Percentiles rank a stretch among this genome's conserved stretches.
phyloP scores from a whole-genome alignment of 352 stramenopile species.

The Phytopythium cucurbitacearum region DNA sequence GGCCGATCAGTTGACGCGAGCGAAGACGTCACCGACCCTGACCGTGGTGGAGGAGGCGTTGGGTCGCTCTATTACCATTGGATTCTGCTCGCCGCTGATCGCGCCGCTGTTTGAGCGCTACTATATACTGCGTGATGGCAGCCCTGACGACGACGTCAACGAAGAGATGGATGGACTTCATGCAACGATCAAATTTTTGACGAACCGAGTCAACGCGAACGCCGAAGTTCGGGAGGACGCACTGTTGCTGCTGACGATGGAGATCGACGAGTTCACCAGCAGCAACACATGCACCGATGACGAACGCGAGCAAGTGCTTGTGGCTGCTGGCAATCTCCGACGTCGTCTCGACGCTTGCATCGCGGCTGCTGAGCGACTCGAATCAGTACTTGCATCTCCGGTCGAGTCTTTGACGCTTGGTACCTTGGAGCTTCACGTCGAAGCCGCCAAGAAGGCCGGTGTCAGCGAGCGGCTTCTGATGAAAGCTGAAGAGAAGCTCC shows the following conservation, averaged over 20 bases:
- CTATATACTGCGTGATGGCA: conserved; percentile 21
- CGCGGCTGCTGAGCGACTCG: conserved; percentile 35
- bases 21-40: conserved; percentile 20
- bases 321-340: conserved; percentile 37
- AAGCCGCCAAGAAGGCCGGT: conserved; percentile 49
- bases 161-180: conserved; percentile 34
- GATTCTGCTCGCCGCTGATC: conserved; percentile 49
- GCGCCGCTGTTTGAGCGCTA: conserved; percentile 40
- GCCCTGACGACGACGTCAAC: conserved; percentile 7
- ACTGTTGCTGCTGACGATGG: conserved; percentile 37
- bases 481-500: conserved; percentile 61
- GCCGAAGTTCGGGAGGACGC: conserved; percentile 60
- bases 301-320: conserved; percentile 32
- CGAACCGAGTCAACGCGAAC: conserved; percentile 36
- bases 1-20: conserved; percentile 29
- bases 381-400: conserved; percentile 37
- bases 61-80: conserved; percentile 48
- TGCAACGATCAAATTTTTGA: conserved; percentile 56
- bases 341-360: conserved; percentile 47
- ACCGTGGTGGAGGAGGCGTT: conserved; percentile 50
- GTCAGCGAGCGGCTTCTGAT: conserved; percentile 54
- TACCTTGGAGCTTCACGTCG: conserved; percentile 52
- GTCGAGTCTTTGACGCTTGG: conserved; percentile 37
- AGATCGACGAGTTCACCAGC: conserved; percentile 49
- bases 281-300: conserved; percentile 15